Base-by-base conservation (phyloP, 108 stramenopile genomes). In the Pseudonitzschia multiseries region DNA sequence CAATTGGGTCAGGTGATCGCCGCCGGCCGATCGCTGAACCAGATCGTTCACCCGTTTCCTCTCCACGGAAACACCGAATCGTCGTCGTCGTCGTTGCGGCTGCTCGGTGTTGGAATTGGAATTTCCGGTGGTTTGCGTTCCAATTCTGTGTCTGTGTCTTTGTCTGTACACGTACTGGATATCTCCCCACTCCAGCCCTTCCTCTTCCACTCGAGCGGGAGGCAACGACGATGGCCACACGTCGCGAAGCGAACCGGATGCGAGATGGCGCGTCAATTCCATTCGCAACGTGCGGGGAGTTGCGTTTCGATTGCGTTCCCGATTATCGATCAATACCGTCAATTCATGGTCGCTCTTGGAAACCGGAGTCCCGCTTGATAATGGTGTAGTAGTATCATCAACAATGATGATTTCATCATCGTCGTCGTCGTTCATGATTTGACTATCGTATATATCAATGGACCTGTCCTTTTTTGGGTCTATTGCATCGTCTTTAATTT, bases 1-100 rank as follows among this genome's bases (percentile, higher is more conserved):
- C 32, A 81, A 61, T 52, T 81, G 80, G 20, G 32, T 53, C 62
- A 69, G 76, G 43, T 81, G 80, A 56, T 81, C 80, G 6, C 75
- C 70, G 17, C 26, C 20, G 3, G 44, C 17, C 13, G 68, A 70
- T 57, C 80, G 63, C 43, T 81, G 80, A 6, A 81, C 75, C n/a
- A 81, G 41, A 50, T 81, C 80, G n/a, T 42, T 53, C 21, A 76
- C 52, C 36, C 65, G 68, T 51, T 81, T 81, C 27, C 80, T 42
- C 65, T 81, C 80, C 3, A 81, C 44, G 4, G 44, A 29, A 26
- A 81, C 66, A 51, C 29, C 51, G 13, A 81, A 64, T 40, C 64
- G 36, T 24, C n/a, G n/a, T 52, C 13, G 52, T 5, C 18, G n/a
- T 4, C n/a, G n/a, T n/a, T n/a, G n/a, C n/a, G n/a, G n/a, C n/a